Evolutionary conservation across 768 basidiomycete species (phyloP), one percentile per base, ranked within the genome.

Genomic region (Multifurca ochricompacta): DNA sequence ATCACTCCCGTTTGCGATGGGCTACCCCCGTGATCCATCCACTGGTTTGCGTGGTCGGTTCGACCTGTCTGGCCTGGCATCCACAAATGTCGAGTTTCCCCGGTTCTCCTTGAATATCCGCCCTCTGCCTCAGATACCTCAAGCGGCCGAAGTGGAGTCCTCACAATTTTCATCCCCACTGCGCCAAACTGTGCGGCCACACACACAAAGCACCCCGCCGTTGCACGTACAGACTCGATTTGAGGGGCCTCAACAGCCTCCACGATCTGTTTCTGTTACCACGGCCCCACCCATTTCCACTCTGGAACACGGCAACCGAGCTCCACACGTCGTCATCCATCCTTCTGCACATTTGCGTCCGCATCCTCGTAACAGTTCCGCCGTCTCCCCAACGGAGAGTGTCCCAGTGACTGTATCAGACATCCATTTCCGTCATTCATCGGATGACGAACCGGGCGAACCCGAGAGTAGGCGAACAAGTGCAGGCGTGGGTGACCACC

Each of bases 391-490:
- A 18, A 69, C 69, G 1, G 69, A 70, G 34, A 69, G 68, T 28
- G 59, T 70, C 46, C 68, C 69, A 1, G 54, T 66, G 47, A 67
- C 68, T 19, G 65, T 70, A 36, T 69, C 68, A 10, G 69, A 70
- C 53, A 69, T 70, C 46, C 66, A 69, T 59, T 70, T 70, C 65
- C 65, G 69, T 35, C 66, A 69, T 54, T 60, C 63, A 7, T 64
- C 67, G 21, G 68, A 68, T 14, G 63, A 63, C 5, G 55, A 58
- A 5, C 63, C 50, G 6, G 55, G 48, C 19, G 50, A 56, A 3
- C 37, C 58, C 11, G 66, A 63, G 21, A 64, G 66, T 40, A 63
- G 64, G 36, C 58, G 63, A 13, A 53, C 53, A 13, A 63, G 65
- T 28, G 53, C 60, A 50, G 32, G 32, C 40, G 34, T 39, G 34